These are phyloP conservation scores for Coemansia guatemalensis DNA, from an alignment of 192 early-diverging fungal genomes.

Conservation along the genomic window DNA sequence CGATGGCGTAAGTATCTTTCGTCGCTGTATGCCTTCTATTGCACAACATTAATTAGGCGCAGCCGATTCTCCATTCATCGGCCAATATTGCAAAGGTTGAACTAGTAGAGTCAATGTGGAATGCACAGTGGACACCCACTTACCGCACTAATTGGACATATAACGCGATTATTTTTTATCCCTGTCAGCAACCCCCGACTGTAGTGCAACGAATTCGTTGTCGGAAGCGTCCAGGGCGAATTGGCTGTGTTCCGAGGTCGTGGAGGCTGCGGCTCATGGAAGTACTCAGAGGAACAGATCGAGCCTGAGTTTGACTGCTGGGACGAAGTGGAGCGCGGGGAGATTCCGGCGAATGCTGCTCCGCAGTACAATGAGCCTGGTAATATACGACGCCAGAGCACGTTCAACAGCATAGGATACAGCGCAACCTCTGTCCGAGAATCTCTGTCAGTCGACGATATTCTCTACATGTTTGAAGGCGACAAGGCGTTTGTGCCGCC, in stretches of 20 bases:
- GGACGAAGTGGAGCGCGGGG: conserved; percentile 45
- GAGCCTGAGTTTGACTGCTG: conserved; percentile 55
- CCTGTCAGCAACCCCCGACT: neutral
- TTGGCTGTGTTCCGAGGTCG: conserved; percentile 53
- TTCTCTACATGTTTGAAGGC: conserved; percentile 44
- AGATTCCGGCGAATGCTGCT: conserved; percentile 24
- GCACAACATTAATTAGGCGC: neutral
- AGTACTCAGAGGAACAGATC: conserved; percentile 43
- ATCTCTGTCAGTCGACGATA: conserved; percentile 42
- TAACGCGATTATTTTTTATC: neutral
- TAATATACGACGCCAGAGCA: conserved; percentile 34
- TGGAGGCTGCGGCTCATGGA: conserved; percentile 51
- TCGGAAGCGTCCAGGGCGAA: conserved; percentile 52
- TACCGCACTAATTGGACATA: neutral
- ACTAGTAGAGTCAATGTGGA: neutral
- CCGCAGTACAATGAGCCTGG: neutral
- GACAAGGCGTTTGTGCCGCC: conserved; percentile 6
- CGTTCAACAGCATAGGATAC: conserved; percentile 21
- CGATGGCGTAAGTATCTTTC: conserved; percentile 43
- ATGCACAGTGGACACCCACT: neutral
- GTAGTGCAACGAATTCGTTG: conserved; percentile 57
- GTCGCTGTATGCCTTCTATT: neutral
- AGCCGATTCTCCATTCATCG: neutral
- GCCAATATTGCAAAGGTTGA: neutral
- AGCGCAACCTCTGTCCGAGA: conserved; percentile 26